Base-by-base conservation (phyloP, 257 asterid species). In the Primulina huaijiensis region DNA sequence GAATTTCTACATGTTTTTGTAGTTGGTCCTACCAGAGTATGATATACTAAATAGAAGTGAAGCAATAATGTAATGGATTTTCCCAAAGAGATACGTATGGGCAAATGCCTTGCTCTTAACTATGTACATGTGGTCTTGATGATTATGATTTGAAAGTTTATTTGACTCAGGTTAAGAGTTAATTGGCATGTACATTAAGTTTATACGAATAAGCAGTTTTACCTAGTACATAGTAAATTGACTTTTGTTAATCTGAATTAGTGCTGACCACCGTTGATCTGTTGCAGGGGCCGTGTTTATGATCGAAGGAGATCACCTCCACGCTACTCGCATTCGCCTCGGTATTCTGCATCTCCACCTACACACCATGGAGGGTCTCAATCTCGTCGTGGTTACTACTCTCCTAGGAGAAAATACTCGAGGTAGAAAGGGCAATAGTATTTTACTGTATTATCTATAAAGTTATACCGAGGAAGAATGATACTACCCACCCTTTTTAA, bases 241-340 rank as follows among this genome's bases (percentile, higher is more conserved):
- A 30, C 34, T 57, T 10, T 62, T 40, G 23, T 63, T 11, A 20
- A 7, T 56, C 7, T 34, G 0, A 29, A 74, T 10, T 40, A 2
- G 9, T 35, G 43, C 0, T 35, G 33, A 61, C 8, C 52, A 55
- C 7, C 19, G 35, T 27, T 58, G 25, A 6, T 34, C 29, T 14
- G 19, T 31, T 62, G 62, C 74, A 81, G 96, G 74, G 82, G 96
- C 6, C 91, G 95, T 8, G 82, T 63, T 65, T 83, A 91, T 78
- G 97, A 94, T 56, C 75, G 96, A 52, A 86, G 99, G 77, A 83
- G 96, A 23, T 89, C 95, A 29, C 95, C 94, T 6, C 87, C 86
- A 7, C 92, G 92, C 10, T 85, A 88, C 82, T 88, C 96, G 17
- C 90, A 87, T 1, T 89, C 96, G 19, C 88, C 96, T 2, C 80